Percentiles rank a stretch among this genome's conserved stretches.
Evolutionary conservation across 345 rosid genomes (phyloP).

Genomic region (Pistacia atlantica): DNA sequence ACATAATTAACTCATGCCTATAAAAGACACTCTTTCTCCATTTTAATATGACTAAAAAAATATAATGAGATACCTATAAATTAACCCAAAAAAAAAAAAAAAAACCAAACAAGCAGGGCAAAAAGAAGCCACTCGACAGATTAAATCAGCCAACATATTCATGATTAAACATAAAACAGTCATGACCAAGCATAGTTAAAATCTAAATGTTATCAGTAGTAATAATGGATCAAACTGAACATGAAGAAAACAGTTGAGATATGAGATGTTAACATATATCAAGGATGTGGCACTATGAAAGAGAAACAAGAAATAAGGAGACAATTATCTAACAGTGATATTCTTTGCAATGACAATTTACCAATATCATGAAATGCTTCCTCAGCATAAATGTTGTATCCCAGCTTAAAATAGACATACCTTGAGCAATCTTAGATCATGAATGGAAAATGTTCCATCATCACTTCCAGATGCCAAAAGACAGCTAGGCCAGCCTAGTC

Average conservation of each 20-base stretch:
- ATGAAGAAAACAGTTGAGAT: background rate
- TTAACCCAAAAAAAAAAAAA: too few relatives aligned
- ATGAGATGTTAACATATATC: background rate
- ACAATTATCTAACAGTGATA: background rate
- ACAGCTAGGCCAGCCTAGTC: constrained; percentile 82
- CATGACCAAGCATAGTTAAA: background rate
- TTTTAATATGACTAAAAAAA: background rate
- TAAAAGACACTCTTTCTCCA: background rate
- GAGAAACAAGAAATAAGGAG: background rate
- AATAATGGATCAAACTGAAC: background rate
- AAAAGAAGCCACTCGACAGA: background rate
- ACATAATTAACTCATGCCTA: background rate
- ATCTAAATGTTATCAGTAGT: background rate
- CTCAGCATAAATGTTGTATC: background rate
- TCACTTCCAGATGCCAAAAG: constrained; percentile 98
- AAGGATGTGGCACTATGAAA: background rate
- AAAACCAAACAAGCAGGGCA: background rate
- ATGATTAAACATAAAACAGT: background rate
- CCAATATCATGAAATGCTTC: background rate
- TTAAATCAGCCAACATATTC: background rate
- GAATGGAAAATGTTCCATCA: constrained; percentile 92
- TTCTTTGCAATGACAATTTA: background rate
- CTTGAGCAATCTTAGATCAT: constrained; percentile 77
- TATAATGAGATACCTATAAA: background rate
- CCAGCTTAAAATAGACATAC: constrained; percentile 28